These are phyloP conservation scores for Colletotrichum incanum DNA, from an alignment of 2,329 filamentous ascomycete species.

Conservation along the genomic window DNA sequence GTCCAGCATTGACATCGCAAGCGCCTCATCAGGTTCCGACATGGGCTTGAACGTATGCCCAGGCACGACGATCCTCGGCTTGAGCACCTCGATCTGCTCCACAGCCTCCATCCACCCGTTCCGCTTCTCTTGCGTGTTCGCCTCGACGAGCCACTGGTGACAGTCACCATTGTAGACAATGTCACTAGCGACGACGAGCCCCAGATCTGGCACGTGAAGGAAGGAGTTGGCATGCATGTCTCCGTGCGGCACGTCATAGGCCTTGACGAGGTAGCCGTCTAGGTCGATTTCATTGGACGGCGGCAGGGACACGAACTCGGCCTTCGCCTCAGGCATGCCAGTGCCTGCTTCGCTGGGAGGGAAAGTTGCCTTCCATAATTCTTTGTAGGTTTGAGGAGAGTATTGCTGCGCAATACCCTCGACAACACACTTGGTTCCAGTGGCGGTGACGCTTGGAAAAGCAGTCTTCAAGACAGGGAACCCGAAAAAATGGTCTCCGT, in stretches of 20 bases:
- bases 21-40: slow-evolving; percentile 3
- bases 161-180: slow-evolving; percentile 24
- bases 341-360: background rate
- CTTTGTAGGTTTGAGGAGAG: background rate
- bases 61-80: background rate
- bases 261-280: background rate
- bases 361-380: background rate
- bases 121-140: slow-evolving; percentile 16
- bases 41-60: slow-evolving; percentile 10
- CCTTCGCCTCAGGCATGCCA: slow-evolving; percentile 3
- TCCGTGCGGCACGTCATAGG: background rate
- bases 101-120: slow-evolving; percentile 6
- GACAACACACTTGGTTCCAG: background rate
- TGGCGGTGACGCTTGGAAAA: background rate
- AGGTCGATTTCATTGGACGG: background rate
- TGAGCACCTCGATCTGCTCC: background rate
- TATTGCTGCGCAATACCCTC: slow-evolving; percentile 11
- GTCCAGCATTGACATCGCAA: slow-evolving; percentile 1
- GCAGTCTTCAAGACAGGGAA: background rate
- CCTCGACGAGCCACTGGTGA: slow-evolving; percentile 12
- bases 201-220: background rate
- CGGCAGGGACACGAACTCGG: slow-evolving; percentile 2
- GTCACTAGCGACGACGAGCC: slow-evolving; percentile 9
- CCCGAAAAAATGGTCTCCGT: slow-evolving; percentile 21
- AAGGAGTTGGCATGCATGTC: slow-evolving; percentile 15